Conservation (phyloP, 305 asterid species). For the Withania somnifera region DNA sequence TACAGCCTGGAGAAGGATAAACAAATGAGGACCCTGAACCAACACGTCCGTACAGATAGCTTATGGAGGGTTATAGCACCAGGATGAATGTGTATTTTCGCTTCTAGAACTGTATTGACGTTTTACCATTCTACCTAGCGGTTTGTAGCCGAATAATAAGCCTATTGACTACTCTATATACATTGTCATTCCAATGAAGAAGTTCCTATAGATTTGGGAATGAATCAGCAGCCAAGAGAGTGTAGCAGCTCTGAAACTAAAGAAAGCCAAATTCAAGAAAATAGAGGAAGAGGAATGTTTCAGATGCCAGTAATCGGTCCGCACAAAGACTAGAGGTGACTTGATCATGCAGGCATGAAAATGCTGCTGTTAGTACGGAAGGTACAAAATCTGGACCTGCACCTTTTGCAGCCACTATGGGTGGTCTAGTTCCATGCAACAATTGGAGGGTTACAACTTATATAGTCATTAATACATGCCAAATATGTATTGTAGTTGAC, state of each 20-base stretch:
- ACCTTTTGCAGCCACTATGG: background rate
- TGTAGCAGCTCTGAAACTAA: conserved; percentile 50
- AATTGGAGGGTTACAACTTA: too few relatives aligned
- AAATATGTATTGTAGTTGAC: background rate
- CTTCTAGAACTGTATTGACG: conserved; percentile 82
- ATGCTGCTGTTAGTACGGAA: too few relatives aligned
- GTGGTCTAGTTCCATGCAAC: background rate
- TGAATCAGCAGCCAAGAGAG: conserved; percentile 42
- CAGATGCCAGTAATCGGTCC: conserved; percentile 2
- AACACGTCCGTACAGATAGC: too few relatives aligned
- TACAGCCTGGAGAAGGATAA: too few relatives aligned
- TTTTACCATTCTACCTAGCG: conserved; percentile 61
- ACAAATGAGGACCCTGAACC: too few relatives aligned
- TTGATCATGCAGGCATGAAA: too few relatives aligned
- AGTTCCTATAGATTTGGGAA: conserved; percentile 35
- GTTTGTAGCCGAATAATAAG: too few relatives aligned
- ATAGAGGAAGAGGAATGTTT: conserved; percentile 25
- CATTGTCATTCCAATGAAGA: conserved; percentile 67
- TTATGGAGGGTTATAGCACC: too few relatives aligned
- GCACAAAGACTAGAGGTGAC: background rate
- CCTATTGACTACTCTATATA: conserved; percentile 26
- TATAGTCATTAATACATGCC: too few relatives aligned
- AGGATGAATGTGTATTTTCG: too few relatives aligned
- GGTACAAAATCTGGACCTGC: conserved; percentile 6
- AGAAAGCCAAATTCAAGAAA: conserved; percentile 45